Base-by-base conservation (phyloP, 345 rosid species). In the Conringia planisiliqua region DNA sequence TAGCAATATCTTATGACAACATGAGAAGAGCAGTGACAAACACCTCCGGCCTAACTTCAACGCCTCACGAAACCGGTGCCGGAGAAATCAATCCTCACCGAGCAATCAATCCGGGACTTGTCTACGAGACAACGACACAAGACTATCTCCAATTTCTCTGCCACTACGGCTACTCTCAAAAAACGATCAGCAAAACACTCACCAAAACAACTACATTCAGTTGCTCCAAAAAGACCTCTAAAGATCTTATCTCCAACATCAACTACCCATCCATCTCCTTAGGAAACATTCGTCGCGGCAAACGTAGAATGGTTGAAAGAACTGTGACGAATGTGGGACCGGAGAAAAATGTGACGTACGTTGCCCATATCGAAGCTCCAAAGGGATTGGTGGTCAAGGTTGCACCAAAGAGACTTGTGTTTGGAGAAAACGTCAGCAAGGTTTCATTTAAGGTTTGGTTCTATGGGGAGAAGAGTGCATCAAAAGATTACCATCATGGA, bases 221-320 rank as follows among this genome's bases (percentile, higher is more conserved):
- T 33, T 89, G 97, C 67, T 86, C 96, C 4, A 58, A 32, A 18
- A 76, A 60, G 27, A 67, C 76, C 4, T 29, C 58, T 13, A 56
- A 70, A 4, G 26, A 71, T 6, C 87, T 88, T 71, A 83, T 91
- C 44, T 88, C 96, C 13, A 77, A 46, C 60, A 32, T 91, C 32
- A 91, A 91, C 59, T 89, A 91, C 68, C 92, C 96, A 48, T 91
- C 97, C 16, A 84, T 92, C 68, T 92, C 96, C 68, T 83, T 89
- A 14, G 56, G 80, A 51, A 86, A 66, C 39, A 87, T 92, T 26
- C 74, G 51, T 18, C 63, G 82, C 39, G 72, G 39, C 24, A 50
- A 71, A 43, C 68, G 68, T 14, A 29, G 24, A 79, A 54, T 88
- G 1, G 50, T 89, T 27, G 72, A 40, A 64, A 86, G 96, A 79